Percentiles rank a stretch among this genome's conserved stretches.
Conservation (phyloP, 257 asterid genomes). For the Gentiana straminea region DNA sequence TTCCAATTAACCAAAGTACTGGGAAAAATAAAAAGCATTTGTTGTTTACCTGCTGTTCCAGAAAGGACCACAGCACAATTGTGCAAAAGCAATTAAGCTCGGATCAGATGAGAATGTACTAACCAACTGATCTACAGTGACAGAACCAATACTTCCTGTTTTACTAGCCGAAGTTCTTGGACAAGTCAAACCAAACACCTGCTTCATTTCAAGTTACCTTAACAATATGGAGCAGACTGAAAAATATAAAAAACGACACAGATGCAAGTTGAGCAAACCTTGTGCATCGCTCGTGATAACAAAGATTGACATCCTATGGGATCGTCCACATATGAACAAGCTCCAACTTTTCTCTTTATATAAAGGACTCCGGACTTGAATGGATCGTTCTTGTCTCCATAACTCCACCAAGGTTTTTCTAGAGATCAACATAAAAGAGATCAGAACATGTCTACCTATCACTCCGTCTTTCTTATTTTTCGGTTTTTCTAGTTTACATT, state of each 20-base stretch:
- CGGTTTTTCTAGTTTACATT: not conserved
- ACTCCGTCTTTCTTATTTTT: not conserved
- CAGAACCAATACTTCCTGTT: slow-evolving; percentile 38
- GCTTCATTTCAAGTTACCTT: slow-evolving; percentile 15
- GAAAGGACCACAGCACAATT: slow-evolving; percentile 70
- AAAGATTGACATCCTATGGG: slow-evolving; percentile 93
- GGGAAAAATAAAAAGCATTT: too few relatives aligned
- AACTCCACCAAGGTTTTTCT: slow-evolving; percentile 93
- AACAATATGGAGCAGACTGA: slow-evolving; percentile 8
- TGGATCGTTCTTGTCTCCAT: slow-evolving; percentile 72
- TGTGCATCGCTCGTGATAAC: slow-evolving; percentile 92
- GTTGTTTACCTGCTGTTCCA: slow-evolving; percentile 54
- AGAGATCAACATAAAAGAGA: slow-evolving; percentile 20
- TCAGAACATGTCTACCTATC: not conserved
- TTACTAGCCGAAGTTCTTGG: slow-evolving; percentile 27
- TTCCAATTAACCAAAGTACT: too few relatives aligned
- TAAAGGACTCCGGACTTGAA: slow-evolving; percentile 82
- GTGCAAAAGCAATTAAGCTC: slow-evolving; percentile 91
- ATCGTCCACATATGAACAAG: slow-evolving; percentile 92
- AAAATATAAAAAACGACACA: slow-evolving; percentile 10
- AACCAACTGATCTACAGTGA: slow-evolving; percentile 79
- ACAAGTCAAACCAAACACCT: slow-evolving; percentile 72
- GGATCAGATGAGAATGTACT: slow-evolving; percentile 91
- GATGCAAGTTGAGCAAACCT: slow-evolving; percentile 30
- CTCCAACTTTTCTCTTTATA: slow-evolving; percentile 93